Conservation (phyloP, 345 rosid species). For the Clausena lansium region DNA sequence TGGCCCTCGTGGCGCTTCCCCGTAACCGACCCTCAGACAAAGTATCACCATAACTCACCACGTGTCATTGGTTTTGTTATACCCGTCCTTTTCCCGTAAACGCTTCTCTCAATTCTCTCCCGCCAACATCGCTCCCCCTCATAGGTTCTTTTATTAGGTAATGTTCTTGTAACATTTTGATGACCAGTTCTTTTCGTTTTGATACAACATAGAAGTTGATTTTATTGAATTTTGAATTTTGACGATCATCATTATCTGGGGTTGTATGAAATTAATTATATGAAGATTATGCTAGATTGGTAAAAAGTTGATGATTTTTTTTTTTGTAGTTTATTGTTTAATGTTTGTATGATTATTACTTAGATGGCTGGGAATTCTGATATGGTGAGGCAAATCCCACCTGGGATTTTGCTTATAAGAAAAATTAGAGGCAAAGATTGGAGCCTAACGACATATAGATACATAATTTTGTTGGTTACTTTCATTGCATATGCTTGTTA, state of each 20-base stretch:
- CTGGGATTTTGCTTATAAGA: conserved; percentile 53
- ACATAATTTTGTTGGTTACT: conserved; percentile 61
- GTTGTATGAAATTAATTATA: not conserved
- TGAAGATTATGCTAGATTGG: conserved; percentile 5
- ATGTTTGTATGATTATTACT: not conserved
- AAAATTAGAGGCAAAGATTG: conserved; percentile 65
- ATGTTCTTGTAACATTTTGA: not conserved
- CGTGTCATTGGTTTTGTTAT: conserved; percentile 14
- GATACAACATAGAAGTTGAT: not conserved
- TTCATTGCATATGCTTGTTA: conserved; percentile 90
- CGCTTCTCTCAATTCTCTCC: conserved; percentile 32
- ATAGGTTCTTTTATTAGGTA: not conserved
- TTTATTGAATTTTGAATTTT: not conserved
- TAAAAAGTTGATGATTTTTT: not conserved
- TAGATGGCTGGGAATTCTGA: conserved; percentile 39
- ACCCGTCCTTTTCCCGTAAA: not conserved
- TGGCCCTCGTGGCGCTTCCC: conserved; percentile 1
- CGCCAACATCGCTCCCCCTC: conserved; percentile 67
- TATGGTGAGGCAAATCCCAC: conserved; percentile 50
- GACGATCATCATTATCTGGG: not conserved
- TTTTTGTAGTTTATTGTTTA: conserved; percentile 8
- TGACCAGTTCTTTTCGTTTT: not conserved
- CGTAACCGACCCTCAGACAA: too few species aligned
- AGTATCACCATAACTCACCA: conserved; percentile 1
- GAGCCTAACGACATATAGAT: conserved; percentile 65